phyloP scores from a whole-genome alignment of 805 yeast species.

The Kazachstania kunashirensis region DNA sequence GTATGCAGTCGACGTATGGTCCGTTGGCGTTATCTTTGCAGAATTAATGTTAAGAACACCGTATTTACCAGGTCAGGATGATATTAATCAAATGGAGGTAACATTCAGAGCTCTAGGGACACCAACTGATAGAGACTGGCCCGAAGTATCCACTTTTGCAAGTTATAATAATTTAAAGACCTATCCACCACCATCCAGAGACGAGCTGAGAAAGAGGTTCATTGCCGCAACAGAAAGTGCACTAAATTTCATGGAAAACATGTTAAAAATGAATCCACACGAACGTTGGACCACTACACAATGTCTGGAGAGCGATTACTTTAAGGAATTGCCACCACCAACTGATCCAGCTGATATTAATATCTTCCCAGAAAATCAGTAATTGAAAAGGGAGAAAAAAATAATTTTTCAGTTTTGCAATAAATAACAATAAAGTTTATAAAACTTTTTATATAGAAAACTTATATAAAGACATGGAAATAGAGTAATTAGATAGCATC shows the following conservation, averaged over 20 bases:
- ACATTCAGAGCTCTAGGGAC: constrained; percentile 94
- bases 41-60: constrained; percentile 94
- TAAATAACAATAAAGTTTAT: too few relatives aligned
- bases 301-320: constrained; percentile 59
- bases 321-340: constrained; percentile 64
- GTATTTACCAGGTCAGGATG: constrained; percentile 87
- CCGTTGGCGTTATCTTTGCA: constrained; percentile 92
- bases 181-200: constrained; percentile 76
- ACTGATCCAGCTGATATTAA: constrained; percentile 42
- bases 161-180: constrained; percentile 60
- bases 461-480: too few relatives aligned
- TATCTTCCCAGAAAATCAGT: constrained; percentile 1
- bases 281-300: constrained; percentile 53
- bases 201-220: constrained; percentile 72
- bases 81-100: constrained; percentile 81
- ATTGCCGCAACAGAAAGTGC: constrained; percentile 87
- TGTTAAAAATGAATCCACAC: constrained; percentile 74
- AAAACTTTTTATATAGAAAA: neutral
- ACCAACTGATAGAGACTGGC: constrained; percentile 89
- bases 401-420: too few relatives aligned
- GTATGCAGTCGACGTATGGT: constrained; percentile 89
- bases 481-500: too few relatives aligned
- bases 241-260: constrained; percentile 57
- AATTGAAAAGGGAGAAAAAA: too few relatives aligned
- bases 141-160: constrained; percentile 73